Conservation (phyloP, 805 yeast species). For the Cyberlindnera bimundalis region DNA sequence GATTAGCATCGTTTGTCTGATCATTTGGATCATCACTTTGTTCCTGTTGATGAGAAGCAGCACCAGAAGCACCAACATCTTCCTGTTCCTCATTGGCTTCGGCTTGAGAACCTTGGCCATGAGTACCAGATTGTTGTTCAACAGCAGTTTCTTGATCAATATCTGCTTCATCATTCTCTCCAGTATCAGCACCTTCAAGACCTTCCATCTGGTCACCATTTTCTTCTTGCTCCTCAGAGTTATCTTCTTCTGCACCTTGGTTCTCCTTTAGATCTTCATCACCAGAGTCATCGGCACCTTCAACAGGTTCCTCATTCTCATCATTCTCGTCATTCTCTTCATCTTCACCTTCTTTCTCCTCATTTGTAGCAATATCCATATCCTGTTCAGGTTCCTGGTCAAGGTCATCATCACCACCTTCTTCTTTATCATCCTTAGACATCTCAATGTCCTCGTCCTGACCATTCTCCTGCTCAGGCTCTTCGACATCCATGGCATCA, state of each 20-base stretch:
- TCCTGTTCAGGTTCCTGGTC: conserved; percentile 31
- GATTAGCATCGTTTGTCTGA: conserved; percentile 46
- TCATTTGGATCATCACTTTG: conserved; percentile 41
- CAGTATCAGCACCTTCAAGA: conserved; percentile 47
- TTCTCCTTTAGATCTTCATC: conserved; percentile 31
- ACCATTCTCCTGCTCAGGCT: conserved; percentile 26
- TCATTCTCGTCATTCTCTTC: conserved; percentile 30
- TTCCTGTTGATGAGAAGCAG: conserved; percentile 41
- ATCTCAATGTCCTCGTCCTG: conserved; percentile 33
- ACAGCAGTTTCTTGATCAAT: conserved; percentile 56
- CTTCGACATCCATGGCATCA: conserved; percentile 46
- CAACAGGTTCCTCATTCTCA: conserved; percentile 32
- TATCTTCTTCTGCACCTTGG: conserved; percentile 32
- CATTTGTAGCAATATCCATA: conserved; percentile 29
- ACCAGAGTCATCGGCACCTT: conserved; percentile 32
- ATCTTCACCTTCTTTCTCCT: conserved; percentile 32
- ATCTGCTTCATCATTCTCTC: conserved; percentile 41
- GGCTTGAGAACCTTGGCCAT: conserved; percentile 59
- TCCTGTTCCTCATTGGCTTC: conserved; percentile 55
- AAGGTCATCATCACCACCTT: conserved; percentile 29
- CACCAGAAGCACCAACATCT: conserved; percentile 66
- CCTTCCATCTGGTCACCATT: conserved; percentile 48
- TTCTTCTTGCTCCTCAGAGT: conserved; percentile 39
- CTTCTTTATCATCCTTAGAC: conserved; percentile 31
- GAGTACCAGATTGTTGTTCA: conserved; percentile 56